phyloP scores from a whole-genome alignment of 108 stramenopile genomes.

The Discostella pseudostelligera region DNA sequence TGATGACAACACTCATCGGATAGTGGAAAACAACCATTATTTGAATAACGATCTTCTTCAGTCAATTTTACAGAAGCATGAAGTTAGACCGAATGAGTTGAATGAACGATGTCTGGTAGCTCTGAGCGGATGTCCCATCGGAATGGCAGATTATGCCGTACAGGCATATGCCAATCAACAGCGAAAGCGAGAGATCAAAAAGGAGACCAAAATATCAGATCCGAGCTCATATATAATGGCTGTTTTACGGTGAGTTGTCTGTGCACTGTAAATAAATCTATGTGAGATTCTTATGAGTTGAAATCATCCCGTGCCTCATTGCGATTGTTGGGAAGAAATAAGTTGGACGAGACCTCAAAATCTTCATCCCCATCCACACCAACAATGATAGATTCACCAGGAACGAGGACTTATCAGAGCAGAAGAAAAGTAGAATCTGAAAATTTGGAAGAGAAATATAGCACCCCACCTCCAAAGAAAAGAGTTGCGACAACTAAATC shows the following conservation, averaged over 20 bases:
- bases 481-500: neutral
- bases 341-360: neutral
- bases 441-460: neutral
- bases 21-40: neutral
- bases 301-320: too few relatives aligned
- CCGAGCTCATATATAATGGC: constrained; percentile 31
- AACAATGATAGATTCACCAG: too few relatives aligned
- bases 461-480: neutral
- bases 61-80: constrained; percentile 2
- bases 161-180: constrained; percentile 25
- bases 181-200: constrained; percentile 13
- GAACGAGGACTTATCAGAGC: neutral
- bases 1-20: too few relatives aligned
- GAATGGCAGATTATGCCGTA: constrained; percentile 17
- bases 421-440: constrained; percentile 5
- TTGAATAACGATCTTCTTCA: neutral
- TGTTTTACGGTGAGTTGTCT: too few relatives aligned
- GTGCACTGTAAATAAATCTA: too few relatives aligned
- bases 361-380: neutral
- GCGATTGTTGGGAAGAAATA: too few relatives aligned
- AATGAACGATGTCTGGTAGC: constrained; percentile 20
- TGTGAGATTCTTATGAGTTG: too few relatives aligned
- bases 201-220: constrained; percentile 12
- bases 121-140: constrained; percentile 10
- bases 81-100: constrained; percentile 19